Evolutionary conservation across 345 rosid genomes (phyloP).

Genomic region (Eucalyptus pumila): DNA sequence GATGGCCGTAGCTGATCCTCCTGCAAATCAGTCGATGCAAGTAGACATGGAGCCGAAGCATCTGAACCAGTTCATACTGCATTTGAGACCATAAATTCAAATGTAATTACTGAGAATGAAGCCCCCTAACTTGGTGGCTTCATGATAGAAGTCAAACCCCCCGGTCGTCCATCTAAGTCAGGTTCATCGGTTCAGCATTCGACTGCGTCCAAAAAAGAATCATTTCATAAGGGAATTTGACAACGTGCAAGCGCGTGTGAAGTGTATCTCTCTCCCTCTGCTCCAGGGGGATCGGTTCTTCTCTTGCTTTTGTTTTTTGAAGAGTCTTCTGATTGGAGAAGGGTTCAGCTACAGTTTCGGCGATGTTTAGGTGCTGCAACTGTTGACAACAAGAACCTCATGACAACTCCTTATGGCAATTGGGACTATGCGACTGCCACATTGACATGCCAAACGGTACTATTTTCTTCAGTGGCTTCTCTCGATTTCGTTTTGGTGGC

Average conservation of each 20-base stretch:
- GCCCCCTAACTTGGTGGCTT: neutral
- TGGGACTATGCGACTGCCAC: neutral
- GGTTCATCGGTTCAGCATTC: neutral
- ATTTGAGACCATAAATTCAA: neutral
- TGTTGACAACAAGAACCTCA: neutral
- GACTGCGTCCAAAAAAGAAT: neutral
- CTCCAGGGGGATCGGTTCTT: neutral
- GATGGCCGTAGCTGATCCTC: neutral
- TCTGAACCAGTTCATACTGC: neutral
- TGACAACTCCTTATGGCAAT: neutral
- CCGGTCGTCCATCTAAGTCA: neutral
- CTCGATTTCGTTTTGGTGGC: neutral
- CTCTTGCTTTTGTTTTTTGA: neutral
- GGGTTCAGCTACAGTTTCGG: neutral
- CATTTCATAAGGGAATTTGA: neutral
- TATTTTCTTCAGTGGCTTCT: neutral
- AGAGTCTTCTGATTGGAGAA: neutral
- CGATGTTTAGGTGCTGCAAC: neutral
- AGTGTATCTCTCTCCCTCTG: neutral
- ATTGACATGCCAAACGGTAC: neutral
- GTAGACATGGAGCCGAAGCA: neutral
- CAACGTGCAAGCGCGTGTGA: neutral
- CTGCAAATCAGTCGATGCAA: neutral
- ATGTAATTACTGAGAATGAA: neutral
- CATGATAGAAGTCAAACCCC: neutral